Conservation (phyloP, 2,329 filamentous ascomycete genomes). For the Diplodia intermedia region DNA sequence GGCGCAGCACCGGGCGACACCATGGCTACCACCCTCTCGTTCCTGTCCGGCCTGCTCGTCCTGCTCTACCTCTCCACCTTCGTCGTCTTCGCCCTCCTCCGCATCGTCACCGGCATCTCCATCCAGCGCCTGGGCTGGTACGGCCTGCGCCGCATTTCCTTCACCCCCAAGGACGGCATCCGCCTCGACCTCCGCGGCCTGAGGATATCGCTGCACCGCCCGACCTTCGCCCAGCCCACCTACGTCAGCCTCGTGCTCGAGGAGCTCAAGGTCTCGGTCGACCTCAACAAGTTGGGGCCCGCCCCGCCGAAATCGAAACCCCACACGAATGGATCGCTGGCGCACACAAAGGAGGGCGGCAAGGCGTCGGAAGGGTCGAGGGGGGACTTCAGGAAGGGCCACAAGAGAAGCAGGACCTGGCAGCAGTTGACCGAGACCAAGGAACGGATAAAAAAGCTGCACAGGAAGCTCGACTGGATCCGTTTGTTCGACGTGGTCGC, state of each 20-base stretch:
- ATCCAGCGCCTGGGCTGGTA: constrained; percentile 95
- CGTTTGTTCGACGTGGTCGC: constrained; percentile 88
- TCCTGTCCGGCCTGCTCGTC: constrained; percentile 83
- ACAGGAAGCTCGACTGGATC: constrained; percentile 87
- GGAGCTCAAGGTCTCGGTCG: constrained; percentile 83
- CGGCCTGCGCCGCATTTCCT: constrained; percentile 87
- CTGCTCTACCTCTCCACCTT: constrained; percentile 91
- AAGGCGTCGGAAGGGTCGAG: constrained; percentile 44
- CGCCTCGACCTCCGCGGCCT: constrained; percentile 88
- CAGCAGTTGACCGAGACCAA: constrained; percentile 78
- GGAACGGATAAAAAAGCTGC: constrained; percentile 83
- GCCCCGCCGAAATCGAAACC: constrained; percentile 38
- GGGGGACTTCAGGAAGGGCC: constrained; percentile 20
- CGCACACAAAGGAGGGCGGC: constrained; percentile 35
- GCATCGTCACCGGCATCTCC: constrained; percentile 90
- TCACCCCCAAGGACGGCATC: constrained; percentile 86
- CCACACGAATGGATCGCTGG: constrained; percentile 18
- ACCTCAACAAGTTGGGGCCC: constrained; percentile 68
- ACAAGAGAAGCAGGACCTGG: constrained; percentile 75
- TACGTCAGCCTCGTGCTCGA: constrained; percentile 91
- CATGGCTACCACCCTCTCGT: constrained; percentile 64
- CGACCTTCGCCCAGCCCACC: constrained; percentile 95
- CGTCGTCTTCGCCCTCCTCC: constrained; percentile 88
- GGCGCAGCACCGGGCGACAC: constrained; percentile 37
- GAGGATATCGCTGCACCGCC: constrained; percentile 86